These are phyloP conservation scores for Noccaea caerulescens DNA, from an alignment of 345 rosid genomes.

Conservation along the genomic window DNA sequence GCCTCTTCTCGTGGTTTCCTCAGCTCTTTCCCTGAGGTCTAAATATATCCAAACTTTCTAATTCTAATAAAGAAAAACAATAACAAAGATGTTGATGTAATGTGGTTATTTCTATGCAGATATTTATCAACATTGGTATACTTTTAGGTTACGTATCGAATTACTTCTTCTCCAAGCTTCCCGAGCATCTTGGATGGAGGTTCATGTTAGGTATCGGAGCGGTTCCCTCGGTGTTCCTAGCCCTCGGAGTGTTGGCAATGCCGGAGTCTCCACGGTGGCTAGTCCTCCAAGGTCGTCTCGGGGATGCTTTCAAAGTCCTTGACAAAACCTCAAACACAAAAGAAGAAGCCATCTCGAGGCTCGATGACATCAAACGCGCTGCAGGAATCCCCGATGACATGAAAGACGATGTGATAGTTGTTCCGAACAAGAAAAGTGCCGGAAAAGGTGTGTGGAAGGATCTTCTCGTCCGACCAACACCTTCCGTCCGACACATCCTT, in stretches of 20 bases:
- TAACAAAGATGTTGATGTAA: not conserved
- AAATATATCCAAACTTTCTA: not conserved
- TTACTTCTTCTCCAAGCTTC: slow-evolving; percentile 60
- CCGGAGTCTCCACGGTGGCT: slow-evolving; percentile 88
- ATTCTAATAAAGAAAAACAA: not conserved
- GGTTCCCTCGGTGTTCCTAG: slow-evolving; percentile 53
- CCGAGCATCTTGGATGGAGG: slow-evolving; percentile 57
- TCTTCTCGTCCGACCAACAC: slow-evolving; percentile 54
- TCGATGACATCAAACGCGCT: slow-evolving; percentile 51
- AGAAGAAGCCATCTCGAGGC: slow-evolving; percentile 61
- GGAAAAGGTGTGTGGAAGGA: slow-evolving; percentile 70
- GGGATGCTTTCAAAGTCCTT: slow-evolving; percentile 60
- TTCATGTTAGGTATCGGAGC: slow-evolving; percentile 73
- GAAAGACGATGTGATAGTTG: slow-evolving; percentile 42
- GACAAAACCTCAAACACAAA: slow-evolving; percentile 49
- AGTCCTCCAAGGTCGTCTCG: slow-evolving; percentile 54
- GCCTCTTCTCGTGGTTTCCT: slow-evolving; percentile 64
- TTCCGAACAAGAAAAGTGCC: slow-evolving; percentile 23
- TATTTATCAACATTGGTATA: slow-evolving; percentile 68
- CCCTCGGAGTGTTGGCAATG: slow-evolving; percentile 58
- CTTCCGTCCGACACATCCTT: slow-evolving; percentile 55
- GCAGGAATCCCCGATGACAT: slow-evolving; percentile 47
- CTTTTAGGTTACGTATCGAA: slow-evolving; percentile 65
- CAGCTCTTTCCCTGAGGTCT: slow-evolving; percentile 64
- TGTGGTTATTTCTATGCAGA: slow-evolving; percentile 14